A percentile compares a stretch with the other conserved stretches of the same genome.
phyloP scores from a whole-genome alignment of 2,329 filamentous ascomycete genomes.

The Pseudogymnoascus sp. region DNA sequence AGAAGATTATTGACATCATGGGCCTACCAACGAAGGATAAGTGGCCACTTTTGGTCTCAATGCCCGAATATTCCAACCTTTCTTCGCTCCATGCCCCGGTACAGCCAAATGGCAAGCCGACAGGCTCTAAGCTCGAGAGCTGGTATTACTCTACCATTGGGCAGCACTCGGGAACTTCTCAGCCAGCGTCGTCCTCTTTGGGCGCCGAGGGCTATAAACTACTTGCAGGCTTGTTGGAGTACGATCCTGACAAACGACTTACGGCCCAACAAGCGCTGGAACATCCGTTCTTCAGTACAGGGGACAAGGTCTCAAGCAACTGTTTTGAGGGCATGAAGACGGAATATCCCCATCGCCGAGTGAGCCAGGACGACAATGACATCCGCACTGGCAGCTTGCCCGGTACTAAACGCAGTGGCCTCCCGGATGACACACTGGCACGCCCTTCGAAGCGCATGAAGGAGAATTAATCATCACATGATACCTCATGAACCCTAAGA shows the following conservation, averaged over 20 bases:
- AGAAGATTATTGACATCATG: constrained; percentile 95
- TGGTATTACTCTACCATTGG: constrained; percentile 69
- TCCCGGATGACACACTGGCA: constrained; percentile 72
- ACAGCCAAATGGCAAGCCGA: constrained; percentile 28
- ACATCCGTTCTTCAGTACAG: constrained; percentile 77
- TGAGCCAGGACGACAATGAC: constrained; percentile 93
- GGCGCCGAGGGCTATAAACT: constrained; percentile 75
- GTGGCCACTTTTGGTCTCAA: constrained; percentile 76
- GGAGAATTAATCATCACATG: constrained; percentile 31
- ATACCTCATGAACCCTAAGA: neutral
- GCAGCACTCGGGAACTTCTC: constrained; percentile 36
- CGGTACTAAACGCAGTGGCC: constrained; percentile 79
- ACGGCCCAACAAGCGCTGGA: constrained; percentile 84
- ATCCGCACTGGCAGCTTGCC: constrained; percentile 84
- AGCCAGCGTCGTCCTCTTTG: constrained; percentile 44
- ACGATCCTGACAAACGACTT: constrained; percentile 81
- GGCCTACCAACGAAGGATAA: constrained; percentile 80
- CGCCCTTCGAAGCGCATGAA: constrained; percentile 56
- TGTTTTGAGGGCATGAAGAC: constrained; percentile 86
- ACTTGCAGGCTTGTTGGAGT: constrained; percentile 76
- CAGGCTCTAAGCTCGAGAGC: constrained; percentile 53
- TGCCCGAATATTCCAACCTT: constrained; percentile 80
- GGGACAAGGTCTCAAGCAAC: constrained; percentile 63
- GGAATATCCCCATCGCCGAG: constrained; percentile 82
- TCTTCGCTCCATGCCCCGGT: constrained; percentile 45